A percentile compares a stretch with the other conserved stretches of the same genome.
phyloP scores from a whole-genome alignment of 371 early-diverging fungal genomes.

The Mucor velutinosus region DNA sequence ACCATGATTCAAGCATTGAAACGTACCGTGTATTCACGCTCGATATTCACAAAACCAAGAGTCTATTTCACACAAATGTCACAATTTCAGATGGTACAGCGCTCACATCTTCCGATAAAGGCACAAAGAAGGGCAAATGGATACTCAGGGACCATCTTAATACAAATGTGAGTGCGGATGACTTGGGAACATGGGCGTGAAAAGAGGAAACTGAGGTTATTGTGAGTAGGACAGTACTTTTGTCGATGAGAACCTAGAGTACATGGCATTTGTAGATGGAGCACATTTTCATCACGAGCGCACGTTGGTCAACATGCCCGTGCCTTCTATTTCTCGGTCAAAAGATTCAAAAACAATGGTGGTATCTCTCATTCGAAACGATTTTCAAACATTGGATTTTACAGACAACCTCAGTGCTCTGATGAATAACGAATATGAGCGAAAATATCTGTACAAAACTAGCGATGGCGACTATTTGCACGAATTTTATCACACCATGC shows the following conservation, averaged over 20 bases:
- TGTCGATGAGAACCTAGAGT: constrained; percentile 33
- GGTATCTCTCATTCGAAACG: constrained; percentile 25
- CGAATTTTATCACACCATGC: constrained; percentile 32
- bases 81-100: constrained; percentile 29
- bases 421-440: constrained; percentile 13
- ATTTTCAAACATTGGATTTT: constrained; percentile 39
- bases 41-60: constrained; percentile 34
- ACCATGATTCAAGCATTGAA: constrained; percentile 15
- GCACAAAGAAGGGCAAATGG: constrained; percentile 10
- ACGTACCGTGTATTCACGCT: constrained; percentile 36
- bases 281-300: constrained; percentile 43
- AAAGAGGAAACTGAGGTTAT: background rate
- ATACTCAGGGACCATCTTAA: constrained; percentile 11
- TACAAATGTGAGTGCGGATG: background rate
- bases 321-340: constrained; percentile 29
- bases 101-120: background rate
- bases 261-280: constrained; percentile 47
- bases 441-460: constrained; percentile 21
- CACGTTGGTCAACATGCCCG: constrained; percentile 33
- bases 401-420: constrained; percentile 30
- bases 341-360: constrained; percentile 35
- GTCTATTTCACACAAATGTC: constrained; percentile 24
- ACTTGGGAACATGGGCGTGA: background rate
- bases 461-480: constrained; percentile 12
- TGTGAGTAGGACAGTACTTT: constrained; percentile 17